Conservation (phyloP, 306 rosid genomes). For the Rosa rugosa region DNA sequence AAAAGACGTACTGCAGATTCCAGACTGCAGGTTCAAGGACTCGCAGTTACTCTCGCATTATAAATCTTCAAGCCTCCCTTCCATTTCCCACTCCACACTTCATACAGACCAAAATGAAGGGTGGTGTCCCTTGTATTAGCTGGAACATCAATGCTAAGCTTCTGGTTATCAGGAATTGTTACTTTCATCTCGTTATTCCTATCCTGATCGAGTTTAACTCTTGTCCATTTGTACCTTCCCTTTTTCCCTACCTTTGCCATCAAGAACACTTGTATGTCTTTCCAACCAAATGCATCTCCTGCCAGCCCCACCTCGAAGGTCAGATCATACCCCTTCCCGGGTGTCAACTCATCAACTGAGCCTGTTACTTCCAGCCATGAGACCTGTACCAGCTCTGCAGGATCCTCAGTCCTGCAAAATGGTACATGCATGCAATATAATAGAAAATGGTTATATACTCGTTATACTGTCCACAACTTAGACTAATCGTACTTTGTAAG, state of each 20-base stretch:
- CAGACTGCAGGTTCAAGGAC: background rate
- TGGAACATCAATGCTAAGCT: background rate
- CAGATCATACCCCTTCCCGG: background rate
- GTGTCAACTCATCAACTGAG: fast-evolving
- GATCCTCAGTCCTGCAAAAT: background rate
- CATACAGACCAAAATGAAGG: constrained; percentile 75
- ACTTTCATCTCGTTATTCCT: fast-evolving
- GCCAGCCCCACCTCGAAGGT: constrained; percentile 29
- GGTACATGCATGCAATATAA: background rate
- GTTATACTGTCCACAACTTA: background rate
- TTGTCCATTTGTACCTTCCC: constrained; percentile 16
- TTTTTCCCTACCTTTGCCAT: constrained; percentile 72
- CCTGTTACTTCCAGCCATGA: constrained; percentile 81
- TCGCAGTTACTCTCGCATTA: constrained; percentile 17
- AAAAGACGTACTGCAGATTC: background rate
- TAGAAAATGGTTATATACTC: background rate
- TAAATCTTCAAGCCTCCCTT: constrained; percentile 69
- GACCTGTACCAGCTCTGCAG: constrained; percentile 58
- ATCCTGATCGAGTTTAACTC: background rate
- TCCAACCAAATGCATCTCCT: constrained; percentile 65
- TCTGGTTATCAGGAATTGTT: fast-evolving
- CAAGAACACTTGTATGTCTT: constrained; percentile 36
- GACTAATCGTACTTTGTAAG: background rate
- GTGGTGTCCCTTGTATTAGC: fast-evolving
- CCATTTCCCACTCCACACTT: constrained; percentile 92